Evolutionary conservation across 2,329 filamentous ascomycete genomes (phyloP).

Genomic region (Colletotrichum scovillei): DNA sequence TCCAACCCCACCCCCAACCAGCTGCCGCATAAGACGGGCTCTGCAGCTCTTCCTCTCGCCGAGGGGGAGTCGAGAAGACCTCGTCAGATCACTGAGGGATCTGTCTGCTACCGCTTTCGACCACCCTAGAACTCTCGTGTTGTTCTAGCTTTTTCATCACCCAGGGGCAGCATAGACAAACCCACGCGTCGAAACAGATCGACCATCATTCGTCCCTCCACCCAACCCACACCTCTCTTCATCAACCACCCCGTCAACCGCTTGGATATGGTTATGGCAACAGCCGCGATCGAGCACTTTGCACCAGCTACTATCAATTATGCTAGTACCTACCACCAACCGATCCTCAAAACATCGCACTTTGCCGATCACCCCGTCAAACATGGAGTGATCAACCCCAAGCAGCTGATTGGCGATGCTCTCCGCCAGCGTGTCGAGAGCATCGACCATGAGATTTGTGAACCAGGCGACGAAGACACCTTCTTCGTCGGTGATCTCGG

Average conservation of each 20-base stretch:
- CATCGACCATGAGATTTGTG: conserved; percentile 89
- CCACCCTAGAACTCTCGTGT: conserved; percentile 82
- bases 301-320: conserved; percentile 60
- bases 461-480: conserved; percentile 93
- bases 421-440: conserved; percentile 85
- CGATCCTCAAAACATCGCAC: conserved; percentile 58
- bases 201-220: background rate
- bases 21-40: conserved; percentile 99
- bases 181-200: conserved; percentile 30
- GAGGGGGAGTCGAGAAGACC: conserved; percentile 99
- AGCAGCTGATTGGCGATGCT: conserved; percentile 87
- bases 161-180: background rate
- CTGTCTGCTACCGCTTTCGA: conserved; percentile 93
- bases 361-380: conserved; percentile 52
- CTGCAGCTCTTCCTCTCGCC: conserved; percentile 98
- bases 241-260: conserved; percentile 39
- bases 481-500: conserved; percentile 99
- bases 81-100: conserved; percentile 91
- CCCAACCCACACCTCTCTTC: conserved; percentile 11
- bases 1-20: conserved; percentile 75
- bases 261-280: conserved; percentile 74
- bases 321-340: conserved; percentile 53
- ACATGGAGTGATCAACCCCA: conserved; percentile 63
- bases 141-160: conserved; percentile 38
- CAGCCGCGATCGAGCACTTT: conserved; percentile 66